Conservation (phyloP, 2,329 filamentous ascomycete species). For the Xylaria sp. region DNA sequence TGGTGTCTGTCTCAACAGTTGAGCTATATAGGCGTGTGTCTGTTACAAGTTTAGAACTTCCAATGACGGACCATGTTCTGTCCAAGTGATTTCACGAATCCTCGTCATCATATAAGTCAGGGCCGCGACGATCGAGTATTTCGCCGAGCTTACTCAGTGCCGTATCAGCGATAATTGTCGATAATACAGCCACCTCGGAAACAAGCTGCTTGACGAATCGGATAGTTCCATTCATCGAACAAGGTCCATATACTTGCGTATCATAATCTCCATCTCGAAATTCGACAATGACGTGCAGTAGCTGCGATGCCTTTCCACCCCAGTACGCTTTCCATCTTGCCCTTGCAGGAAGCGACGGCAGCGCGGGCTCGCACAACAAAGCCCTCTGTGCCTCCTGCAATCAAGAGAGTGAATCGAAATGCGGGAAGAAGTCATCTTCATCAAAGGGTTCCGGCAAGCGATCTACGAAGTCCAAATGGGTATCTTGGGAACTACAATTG, state of each 20-base stretch:
- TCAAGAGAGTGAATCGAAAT: slow-evolving; percentile 8
- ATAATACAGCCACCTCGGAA: neutral
- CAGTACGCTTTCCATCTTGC: slow-evolving; percentile 34
- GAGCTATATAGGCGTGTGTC: neutral
- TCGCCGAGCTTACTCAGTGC: neutral
- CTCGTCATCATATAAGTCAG: neutral
- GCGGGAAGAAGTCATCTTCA: neutral
- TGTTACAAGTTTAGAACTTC: slow-evolving; percentile 7
- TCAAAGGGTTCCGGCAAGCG: slow-evolving; percentile 21
- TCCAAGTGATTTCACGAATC: neutral
- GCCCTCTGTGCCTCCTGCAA: slow-evolving; percentile 29
- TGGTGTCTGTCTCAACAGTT: neutral
- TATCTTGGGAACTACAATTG: slow-evolving; percentile 35
- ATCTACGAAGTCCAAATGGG: slow-evolving; percentile 32
- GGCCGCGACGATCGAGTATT: neutral
- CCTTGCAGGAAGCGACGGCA: slow-evolving; percentile 17
- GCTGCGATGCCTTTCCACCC: slow-evolving; percentile 34
- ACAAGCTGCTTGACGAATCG: neutral
- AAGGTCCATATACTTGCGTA: neutral
- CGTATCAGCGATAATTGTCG: neutral
- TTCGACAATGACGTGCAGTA: slow-evolving; percentile 31
- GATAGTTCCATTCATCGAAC: neutral
- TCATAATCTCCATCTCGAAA: neutral
- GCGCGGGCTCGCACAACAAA: slow-evolving; percentile 24
- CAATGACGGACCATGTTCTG: neutral